Conservation (phyloP, 176 grass and related monocot species). For the Avena atlantica region DNA sequence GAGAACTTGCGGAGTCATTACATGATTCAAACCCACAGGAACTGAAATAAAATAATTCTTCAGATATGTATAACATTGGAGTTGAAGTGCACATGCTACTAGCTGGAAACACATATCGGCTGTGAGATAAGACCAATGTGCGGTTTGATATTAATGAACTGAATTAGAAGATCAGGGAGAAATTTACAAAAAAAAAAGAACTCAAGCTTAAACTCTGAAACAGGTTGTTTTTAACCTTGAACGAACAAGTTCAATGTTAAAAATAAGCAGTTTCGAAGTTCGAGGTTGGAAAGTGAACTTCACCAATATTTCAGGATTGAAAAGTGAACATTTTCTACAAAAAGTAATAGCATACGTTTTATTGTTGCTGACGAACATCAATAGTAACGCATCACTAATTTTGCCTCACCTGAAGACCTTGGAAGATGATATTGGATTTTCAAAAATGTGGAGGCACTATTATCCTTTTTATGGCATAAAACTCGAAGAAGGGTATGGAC, state of each 20-base stretch:
- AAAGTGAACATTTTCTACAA: not conserved
- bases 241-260: not conserved
- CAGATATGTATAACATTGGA: not conserved
- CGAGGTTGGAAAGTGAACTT: not conserved
- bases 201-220: not conserved
- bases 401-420: conserved; percentile 79
- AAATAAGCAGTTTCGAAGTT: not conserved
- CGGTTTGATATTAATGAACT: not conserved
- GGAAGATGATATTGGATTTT: conserved; percentile 91
- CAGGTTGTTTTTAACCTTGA: not conserved
- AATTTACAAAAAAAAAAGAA: not conserved
- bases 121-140: conserved; percentile 1
- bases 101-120: not conserved
- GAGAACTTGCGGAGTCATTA: not conserved
- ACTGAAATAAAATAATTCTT: not conserved
- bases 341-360: not conserved
- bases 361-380: conserved; percentile 15
- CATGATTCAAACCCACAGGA: conserved; percentile 4
- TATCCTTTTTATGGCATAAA: conserved; percentile 96
- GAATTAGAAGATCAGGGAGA: not conserved
- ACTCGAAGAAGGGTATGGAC: conserved; percentile 81
- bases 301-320: not conserved
- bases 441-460: conserved; percentile 77
- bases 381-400: not conserved
- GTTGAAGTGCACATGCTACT: not conserved